Base-by-base conservation (phyloP, 2,329 filamentous ascomycete species). In the Ceratocystis colombiana region DNA sequence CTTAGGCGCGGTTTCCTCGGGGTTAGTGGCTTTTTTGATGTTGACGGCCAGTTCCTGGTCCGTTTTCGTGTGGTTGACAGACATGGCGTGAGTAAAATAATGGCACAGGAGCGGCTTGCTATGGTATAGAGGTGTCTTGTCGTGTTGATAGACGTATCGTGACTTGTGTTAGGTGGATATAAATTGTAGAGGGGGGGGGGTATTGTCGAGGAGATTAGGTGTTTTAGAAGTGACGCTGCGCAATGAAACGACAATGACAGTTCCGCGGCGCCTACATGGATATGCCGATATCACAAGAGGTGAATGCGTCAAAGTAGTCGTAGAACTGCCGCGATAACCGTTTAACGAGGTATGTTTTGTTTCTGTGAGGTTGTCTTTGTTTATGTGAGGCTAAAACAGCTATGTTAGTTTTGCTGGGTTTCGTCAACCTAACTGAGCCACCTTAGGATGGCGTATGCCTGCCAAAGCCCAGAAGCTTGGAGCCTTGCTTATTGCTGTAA, bases 1-100 rank as follows among this genome's bases (percentile, higher is more conserved):
- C 75, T 87, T 87, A 46, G 84, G 84, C 5, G 84, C 85, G 1
- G 85, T 83, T 74, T 88, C 85, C 71, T 88, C 85, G 72, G 79
- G 79, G 72, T 80, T 88, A 64, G 85, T 88, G 20, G 86, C 86
- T 74, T 88, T 88, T 73, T 82, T 81, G 71, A 88, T 88, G 75
- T 86, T 86, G 75, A 88, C 83, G 68, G 84, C 80, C 70, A 88
- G 80, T 74, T 88, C 86, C 71, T 82, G 80, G 73, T 88, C 86
- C 73, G 84, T 85, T 73, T 85, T 88, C 17, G 64, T 68, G 61
- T 68, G 64, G 46, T 66, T 68, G n/a, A 64, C 61, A 20, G 64
- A 66, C 67, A 66, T 68, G 20, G 5, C 53, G 53, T n/a, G 53
- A 33, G 53, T 30, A 59, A 17, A n/a, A 12, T n/a, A 2, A 33